Evolutionary conservation across 2,329 filamentous ascomycete genomes (phyloP), one percentile per base, ranked within the genome.

Genomic region (Hymenotorrendiella dingleyae): DNA sequence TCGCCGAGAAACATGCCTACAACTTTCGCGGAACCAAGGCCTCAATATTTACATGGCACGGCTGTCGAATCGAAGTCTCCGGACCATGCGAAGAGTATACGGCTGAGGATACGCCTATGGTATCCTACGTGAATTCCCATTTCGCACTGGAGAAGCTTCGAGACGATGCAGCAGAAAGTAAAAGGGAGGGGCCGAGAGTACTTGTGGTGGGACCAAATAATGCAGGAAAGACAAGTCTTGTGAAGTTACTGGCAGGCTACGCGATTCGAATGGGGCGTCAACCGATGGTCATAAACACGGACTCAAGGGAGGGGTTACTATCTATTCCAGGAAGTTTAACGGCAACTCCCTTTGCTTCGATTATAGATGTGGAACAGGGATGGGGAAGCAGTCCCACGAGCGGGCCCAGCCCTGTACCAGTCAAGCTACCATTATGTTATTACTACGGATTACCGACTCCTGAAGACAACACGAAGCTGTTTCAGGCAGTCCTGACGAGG

Each of bases 381-480:
- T 96, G 89, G 82, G 93, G 93, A 8, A 87, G 78, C 53, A 90
- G 87, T 54, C 90, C 91, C 0, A 94, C 90, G 56, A 94, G 86
- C 52, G 93, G 91, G 0, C 90, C 93, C 0, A 93, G 84, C 54
- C 78, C 82, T 1, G 81, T 94, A 14, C 90, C 91, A 0, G 87
- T 95, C 40, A 97, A 96, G 69, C 72, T 95, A 55, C 93, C 93
- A 4, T 68, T 98, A 41, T 88, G 91, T 21, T 94, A 95, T 61
- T 87, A 89, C 64, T 94, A 86, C 62, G 91, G 93, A 12, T 71
- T 84, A 49, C 73, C 78, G 40, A 80, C 73, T 48, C 77, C 87
- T 1, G 82, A 88, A 54, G 84, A 88, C 37, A 84, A 88, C 47
- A 72, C 76, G 0, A 74, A 71, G 24, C 67, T 91, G 32, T 97